A percentile compares a stretch with the other conserved stretches of the same genome.
Evolutionary conservation across 331 rosid genomes (phyloP).

Genomic region (Pyrus hybrid): DNA sequence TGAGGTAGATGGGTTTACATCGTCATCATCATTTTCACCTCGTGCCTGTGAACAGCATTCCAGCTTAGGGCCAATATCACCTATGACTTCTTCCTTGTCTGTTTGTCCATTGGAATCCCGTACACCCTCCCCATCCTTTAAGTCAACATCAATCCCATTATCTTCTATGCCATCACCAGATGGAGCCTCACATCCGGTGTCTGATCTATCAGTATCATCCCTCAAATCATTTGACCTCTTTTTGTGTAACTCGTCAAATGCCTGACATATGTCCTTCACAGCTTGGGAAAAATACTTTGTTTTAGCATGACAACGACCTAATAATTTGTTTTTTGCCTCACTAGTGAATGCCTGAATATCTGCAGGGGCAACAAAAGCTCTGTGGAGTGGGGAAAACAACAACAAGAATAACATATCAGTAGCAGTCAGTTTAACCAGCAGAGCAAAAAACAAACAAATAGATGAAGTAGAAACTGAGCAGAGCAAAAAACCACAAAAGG

Average conservation of each 20-base stretch:
- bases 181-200: constrained; percentile 54
- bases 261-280: constrained; percentile 80
- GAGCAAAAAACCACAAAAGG: neutral
- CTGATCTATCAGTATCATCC: constrained; percentile 56
- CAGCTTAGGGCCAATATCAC: constrained; percentile 42
- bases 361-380: constrained; percentile 93
- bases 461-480: neutral
- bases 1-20: constrained; percentile 33
- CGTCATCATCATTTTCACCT: constrained; percentile 41
- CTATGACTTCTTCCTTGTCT: constrained; percentile 10
- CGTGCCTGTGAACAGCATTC: constrained; percentile 49
- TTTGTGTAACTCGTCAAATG: constrained; percentile 69
- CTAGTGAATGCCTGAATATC: constrained; percentile 80
- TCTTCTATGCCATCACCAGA: constrained; percentile 46
- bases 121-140: constrained; percentile 41
- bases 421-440: neutral
- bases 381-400: constrained; percentile 32
- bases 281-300: constrained; percentile 75
- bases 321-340: constrained; percentile 61
- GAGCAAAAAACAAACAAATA: neutral
- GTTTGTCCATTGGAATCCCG: constrained; percentile 30
- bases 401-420: constrained; percentile 5
- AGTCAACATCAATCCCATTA: constrained; percentile 31
- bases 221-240: constrained; percentile 50
- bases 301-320: constrained; percentile 67